Evolutionary conservation across 108 stramenopile species (phyloP).

Genomic region (Nannochloropsis salina): DNA sequence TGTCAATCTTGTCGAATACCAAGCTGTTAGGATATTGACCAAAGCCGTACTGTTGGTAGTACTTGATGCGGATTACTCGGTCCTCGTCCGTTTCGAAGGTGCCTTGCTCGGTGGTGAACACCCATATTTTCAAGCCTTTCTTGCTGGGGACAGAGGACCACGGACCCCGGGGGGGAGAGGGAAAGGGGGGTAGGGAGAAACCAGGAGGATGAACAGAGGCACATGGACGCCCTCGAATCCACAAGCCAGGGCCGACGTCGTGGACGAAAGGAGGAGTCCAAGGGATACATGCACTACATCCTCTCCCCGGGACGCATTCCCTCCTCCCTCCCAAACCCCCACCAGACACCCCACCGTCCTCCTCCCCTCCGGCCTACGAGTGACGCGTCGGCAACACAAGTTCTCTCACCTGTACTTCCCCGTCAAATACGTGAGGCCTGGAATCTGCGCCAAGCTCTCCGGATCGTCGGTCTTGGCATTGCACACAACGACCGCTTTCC

Average conservation of each 20-base stretch:
- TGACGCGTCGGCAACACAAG: no score
- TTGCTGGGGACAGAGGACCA: background rate
- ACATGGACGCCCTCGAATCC: background rate
- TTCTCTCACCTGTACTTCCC: slow-evolving; percentile 37
- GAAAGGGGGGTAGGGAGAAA: background rate
- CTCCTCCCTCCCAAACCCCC: background rate
- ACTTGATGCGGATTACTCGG: slow-evolving; percentile 51
- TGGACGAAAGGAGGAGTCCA: background rate
- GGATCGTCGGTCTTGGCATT: slow-evolving; percentile 58
- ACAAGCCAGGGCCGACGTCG: no score
- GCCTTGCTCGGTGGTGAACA: slow-evolving; percentile 42
- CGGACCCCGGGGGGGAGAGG: background rate
- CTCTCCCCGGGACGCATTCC: background rate
- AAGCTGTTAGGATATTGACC: slow-evolving; percentile 52
- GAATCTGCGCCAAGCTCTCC: slow-evolving; percentile 46
- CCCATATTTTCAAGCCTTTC: slow-evolving; percentile 22
- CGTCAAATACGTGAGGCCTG: slow-evolving; percentile 37
- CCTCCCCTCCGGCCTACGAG: slow-evolving; percentile 1
- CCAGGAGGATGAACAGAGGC: background rate
- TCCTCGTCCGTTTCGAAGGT: slow-evolving; percentile 57
- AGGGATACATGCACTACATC: background rate
- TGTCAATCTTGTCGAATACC: slow-evolving; percentile 57
- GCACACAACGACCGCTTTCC: slow-evolving; percentile 51
- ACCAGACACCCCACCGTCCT: background rate
- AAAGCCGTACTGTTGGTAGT: slow-evolving; percentile 54